Evolutionary conservation across 169 alveolate genomes (phyloP), one percentile per base, ranked within the genome.

Genomic region (Plasmodium relictum): DNA sequence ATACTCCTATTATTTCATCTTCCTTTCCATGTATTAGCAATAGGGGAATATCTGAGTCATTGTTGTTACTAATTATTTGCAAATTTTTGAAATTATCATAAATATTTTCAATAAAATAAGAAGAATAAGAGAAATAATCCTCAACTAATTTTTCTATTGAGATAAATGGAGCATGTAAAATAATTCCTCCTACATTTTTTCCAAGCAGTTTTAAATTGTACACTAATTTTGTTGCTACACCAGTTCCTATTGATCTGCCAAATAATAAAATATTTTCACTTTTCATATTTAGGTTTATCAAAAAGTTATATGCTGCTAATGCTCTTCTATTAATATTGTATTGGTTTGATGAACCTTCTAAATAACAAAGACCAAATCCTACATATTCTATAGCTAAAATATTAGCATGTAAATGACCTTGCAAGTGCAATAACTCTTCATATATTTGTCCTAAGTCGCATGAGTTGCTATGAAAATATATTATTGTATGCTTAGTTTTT

Each of bases 241-340:
- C 97, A 8, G 97, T 95, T 12, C 97, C 97, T 58, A 95, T 95
- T 39, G 97, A 95, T 50, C 97, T 62, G 18, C 97, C 97, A 80
- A 94, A 95, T 68, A 94, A 74, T 41, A 95, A 26, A 52, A 95
- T 94, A 41, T 88, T 76, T 52, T 93, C 69, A 26, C 95, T 94
- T 44, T 90, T 86, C 22, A 95, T 86, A 42, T 96, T 95, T 39
- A 94, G 73, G 41, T 95, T 95, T 31, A 68, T 70, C 44, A 95
- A 94, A 74, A 95, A 95, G 56, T 95, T 88, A 78, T 94, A 88
- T 10, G 97, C 95, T 7, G 97, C 94, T 20, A 93, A 70, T 14
- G 95, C 96, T 69, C 97, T 88, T 70, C 91, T 62, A 80, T 95
- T 92, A 48, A 95, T 93, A 39, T 90, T 58, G 3, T 94, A 94